Percentiles rank a stretch among this genome's conserved stretches.
Evolutionary conservation across 805 yeast genomes (phyloP).

Genomic region (Kluyveromyces nonfermentans): DNA sequence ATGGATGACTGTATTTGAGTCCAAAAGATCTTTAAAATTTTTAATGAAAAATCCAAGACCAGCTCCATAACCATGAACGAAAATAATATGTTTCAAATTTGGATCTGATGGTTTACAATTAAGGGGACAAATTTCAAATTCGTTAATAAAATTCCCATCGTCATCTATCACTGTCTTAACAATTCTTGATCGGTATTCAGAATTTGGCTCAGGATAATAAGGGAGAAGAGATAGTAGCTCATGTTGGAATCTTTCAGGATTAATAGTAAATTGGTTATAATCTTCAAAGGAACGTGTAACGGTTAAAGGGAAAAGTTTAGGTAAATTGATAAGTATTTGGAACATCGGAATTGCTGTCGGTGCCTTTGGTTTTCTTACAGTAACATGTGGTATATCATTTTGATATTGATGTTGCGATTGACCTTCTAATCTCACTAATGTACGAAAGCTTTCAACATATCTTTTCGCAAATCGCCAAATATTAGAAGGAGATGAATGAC

Average conservation of each 20-base stretch:
- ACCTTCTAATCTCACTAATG: background rate
- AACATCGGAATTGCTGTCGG: slow-evolving; percentile 49
- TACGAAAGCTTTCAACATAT: background rate
- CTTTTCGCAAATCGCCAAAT: slow-evolving; percentile 1
- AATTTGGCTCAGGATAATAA: slow-evolving; percentile 33
- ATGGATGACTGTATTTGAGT: slow-evolving; percentile 61
- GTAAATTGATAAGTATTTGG: slow-evolving; percentile 34
- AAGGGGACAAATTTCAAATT: slow-evolving; percentile 52
- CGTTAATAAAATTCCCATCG: slow-evolving; percentile 58
- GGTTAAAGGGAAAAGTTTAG: slow-evolving; percentile 50
- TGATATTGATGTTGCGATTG: background rate
- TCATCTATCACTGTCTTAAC: slow-evolving; percentile 34
- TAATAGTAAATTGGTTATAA: slow-evolving; percentile 31
- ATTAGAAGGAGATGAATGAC: slow-evolving; percentile 1
- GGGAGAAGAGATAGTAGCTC: slow-evolving; percentile 38
- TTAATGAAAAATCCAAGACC: slow-evolving; percentile 78
- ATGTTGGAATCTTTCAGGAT: slow-evolving; percentile 37
- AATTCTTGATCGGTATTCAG: slow-evolving; percentile 20
- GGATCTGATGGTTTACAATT: slow-evolving; percentile 22
- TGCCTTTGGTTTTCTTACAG: slow-evolving; percentile 1
- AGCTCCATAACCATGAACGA: slow-evolving; percentile 94
- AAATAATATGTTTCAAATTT: slow-evolving; percentile 43
- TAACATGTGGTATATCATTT: background rate
- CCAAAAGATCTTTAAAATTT: slow-evolving; percentile 46
- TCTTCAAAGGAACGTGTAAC: slow-evolving; percentile 45